phyloP scores from a whole-genome alignment of 371 early-diverging fungal genomes.

The Mortierella sp. region DNA sequence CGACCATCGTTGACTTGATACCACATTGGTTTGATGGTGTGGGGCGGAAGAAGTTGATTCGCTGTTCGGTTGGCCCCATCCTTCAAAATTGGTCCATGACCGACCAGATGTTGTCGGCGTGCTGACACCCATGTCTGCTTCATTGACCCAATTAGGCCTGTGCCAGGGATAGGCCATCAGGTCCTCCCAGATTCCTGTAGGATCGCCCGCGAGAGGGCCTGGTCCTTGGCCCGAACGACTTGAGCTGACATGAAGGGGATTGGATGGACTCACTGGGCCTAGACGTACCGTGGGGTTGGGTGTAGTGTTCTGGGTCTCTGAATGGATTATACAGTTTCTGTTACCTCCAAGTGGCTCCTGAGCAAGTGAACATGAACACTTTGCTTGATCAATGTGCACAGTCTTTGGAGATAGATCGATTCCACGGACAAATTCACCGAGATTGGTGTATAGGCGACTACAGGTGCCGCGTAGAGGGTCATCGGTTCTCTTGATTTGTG shows the following conservation, averaged over 20 bases:
- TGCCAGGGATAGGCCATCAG: background rate
- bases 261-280: background rate
- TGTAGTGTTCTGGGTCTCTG: background rate
- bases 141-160: background rate
- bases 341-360: background rate
- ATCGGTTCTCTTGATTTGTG: slow-evolving; percentile 16
- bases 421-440: slow-evolving; percentile 29
- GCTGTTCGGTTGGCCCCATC: background rate
- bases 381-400: slow-evolving; percentile 1
- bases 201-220: background rate
- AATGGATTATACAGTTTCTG: slow-evolving; percentile 5
- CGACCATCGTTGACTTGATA: slow-evolving; percentile 10
- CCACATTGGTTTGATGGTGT: background rate
- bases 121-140: background rate
- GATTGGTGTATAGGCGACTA: slow-evolving; percentile 12
- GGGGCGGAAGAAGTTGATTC: background rate
- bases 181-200: background rate
- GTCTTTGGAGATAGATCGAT: slow-evolving; percentile 29
- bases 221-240: slow-evolving; percentile 5
- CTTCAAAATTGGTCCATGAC: background rate
- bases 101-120: background rate
- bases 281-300: background rate
- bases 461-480: slow-evolving; percentile 7
- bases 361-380: slow-evolving; percentile 1
- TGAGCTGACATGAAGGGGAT: background rate